Evolutionary conservation across 805 yeast species (phyloP).

Genomic region (Ogataea nakhonphanomensis): DNA sequence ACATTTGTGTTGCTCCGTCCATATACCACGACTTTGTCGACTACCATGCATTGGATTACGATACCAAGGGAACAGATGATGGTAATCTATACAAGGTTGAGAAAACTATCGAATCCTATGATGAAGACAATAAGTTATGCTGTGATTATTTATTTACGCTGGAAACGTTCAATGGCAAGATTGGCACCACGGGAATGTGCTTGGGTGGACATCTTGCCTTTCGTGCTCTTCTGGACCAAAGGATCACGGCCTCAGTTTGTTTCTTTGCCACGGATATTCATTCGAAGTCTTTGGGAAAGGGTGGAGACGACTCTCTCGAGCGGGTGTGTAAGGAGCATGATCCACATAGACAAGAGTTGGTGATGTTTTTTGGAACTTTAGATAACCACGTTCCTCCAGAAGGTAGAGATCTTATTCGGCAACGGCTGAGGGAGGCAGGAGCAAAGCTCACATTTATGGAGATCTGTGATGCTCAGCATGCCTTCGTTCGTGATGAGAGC

Average conservation of each 20-base stretch:
- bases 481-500: conserved; percentile 73
- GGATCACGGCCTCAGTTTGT: conserved; percentile 66
- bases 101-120: conserved; percentile 69
- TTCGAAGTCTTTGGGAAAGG: conserved; percentile 60
- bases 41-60: conserved; percentile 65
- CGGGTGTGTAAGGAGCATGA: conserved; percentile 50
- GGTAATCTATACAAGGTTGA: conserved; percentile 66
- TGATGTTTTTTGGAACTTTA: conserved; percentile 72
- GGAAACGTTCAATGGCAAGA: conserved; percentile 63
- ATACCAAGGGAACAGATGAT: conserved; percentile 67
- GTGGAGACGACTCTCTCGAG: conserved; percentile 63
- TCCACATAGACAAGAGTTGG: conserved; percentile 48
- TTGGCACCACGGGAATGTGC: conserved; percentile 87
- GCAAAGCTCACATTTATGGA: conserved; percentile 72
- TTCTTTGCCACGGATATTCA: conserved; percentile 84
- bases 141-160: conserved; percentile 58
- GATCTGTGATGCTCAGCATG: conserved; percentile 77
- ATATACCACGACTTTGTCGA: conserved; percentile 70
- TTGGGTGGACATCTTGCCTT: conserved; percentile 81
- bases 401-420: conserved; percentile 71
- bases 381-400: conserved; percentile 78
- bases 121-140: conserved; percentile 65
- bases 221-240: conserved; percentile 60
- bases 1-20: conserved; percentile 74
- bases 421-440: conserved; percentile 51